These are phyloP conservation scores for Ustilago cynodontis DNA, from an alignment of 1,284 basidiomycete species.

Conservation along the genomic window DNA sequence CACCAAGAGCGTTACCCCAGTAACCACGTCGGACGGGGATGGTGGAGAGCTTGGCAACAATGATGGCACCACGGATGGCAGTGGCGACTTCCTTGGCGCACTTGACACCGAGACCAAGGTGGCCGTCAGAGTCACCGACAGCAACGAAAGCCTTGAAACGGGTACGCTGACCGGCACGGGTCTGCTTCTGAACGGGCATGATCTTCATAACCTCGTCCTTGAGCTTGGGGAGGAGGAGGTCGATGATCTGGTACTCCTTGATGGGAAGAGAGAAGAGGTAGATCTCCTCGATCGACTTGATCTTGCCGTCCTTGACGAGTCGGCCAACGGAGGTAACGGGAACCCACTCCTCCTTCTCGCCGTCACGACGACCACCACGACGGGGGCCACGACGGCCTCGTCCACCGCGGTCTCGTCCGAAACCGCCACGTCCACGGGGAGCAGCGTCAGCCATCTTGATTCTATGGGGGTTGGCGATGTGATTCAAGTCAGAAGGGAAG, in stretches of 20 bases:
- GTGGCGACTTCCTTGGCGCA: constrained; percentile 99
- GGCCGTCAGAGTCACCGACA: constrained; percentile 93
- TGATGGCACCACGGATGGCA: constrained; percentile 98
- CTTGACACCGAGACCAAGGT: constrained; percentile 99
- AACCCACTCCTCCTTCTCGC: constrained; percentile 92
- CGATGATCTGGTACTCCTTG: constrained; percentile 70
- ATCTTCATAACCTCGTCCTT: constrained; percentile 98
- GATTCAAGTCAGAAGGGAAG: neutral
- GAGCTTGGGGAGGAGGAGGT: constrained; percentile 70
- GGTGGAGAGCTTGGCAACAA: constrained; percentile 94
- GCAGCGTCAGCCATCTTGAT: constrained; percentile 69
- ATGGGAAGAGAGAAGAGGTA: constrained; percentile 98
- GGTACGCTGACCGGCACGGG: constrained; percentile 98
- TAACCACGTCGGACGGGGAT: constrained; percentile 97
- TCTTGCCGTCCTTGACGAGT: constrained; percentile 99
- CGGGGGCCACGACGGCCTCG: constrained; percentile 86
- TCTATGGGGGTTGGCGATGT: constrained; percentile 17
- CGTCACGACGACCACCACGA: constrained; percentile 95
- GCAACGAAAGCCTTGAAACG: constrained; percentile 99
- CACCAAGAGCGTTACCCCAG: constrained; percentile 87
- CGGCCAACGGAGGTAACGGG: constrained; percentile 99
- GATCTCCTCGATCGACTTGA: constrained; percentile 99
- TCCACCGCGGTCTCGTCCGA: constrained; percentile 77
- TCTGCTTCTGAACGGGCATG: constrained; percentile 99
- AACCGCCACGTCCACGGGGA: constrained; percentile 74